Conservation (phyloP, 352 stramenopile species). For the Thalassiosira oceanica region DNA sequence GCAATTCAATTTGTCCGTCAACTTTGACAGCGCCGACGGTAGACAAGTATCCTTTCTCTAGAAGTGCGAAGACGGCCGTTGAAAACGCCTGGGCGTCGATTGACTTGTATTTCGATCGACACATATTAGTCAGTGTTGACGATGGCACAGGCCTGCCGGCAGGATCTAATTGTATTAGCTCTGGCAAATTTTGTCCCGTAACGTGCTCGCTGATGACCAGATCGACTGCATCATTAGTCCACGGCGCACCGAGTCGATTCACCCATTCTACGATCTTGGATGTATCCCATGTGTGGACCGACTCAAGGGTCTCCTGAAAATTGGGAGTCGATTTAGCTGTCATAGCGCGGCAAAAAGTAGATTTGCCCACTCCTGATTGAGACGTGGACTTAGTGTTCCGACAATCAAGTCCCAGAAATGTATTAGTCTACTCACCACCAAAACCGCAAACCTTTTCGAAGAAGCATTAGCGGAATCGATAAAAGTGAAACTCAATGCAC, state of each 20-base stretch:
- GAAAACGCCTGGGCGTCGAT: slow-evolving; percentile 13
- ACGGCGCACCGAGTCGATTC: slow-evolving; percentile 14
- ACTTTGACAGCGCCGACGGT: slow-evolving; percentile 34
- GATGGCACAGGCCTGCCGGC: neutral
- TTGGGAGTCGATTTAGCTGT: neutral
- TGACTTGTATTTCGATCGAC: slow-evolving; percentile 19
- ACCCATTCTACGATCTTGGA: slow-evolving; percentile 19
- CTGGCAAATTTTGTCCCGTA: slow-evolving; percentile 16
- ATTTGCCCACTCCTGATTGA: slow-evolving; percentile 21
- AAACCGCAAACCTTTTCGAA: no score
- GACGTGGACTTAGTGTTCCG: neutral
- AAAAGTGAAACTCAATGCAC: no score
- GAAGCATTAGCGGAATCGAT: no score
- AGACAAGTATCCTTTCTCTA: slow-evolving; percentile 23
- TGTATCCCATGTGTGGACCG: slow-evolving; percentile 14
- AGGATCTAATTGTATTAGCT: slow-evolving; percentile 1
- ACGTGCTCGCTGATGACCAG: slow-evolving; percentile 12
- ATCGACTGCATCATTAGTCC: slow-evolving; percentile 11
- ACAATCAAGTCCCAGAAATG: neutral
- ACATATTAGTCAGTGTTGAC: slow-evolving; percentile 4
- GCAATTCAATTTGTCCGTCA: slow-evolving; percentile 12
- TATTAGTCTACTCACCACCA: no score
- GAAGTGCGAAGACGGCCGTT: slow-evolving; percentile 14
- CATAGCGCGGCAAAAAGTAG: slow-evolving; percentile 22
- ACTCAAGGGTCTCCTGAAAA: slow-evolving; percentile 16